A percentile compares a stretch with the other conserved stretches of the same genome.
Conservation (phyloP, 116 monocot species). For the Dioscorea cayenensis region DNA sequence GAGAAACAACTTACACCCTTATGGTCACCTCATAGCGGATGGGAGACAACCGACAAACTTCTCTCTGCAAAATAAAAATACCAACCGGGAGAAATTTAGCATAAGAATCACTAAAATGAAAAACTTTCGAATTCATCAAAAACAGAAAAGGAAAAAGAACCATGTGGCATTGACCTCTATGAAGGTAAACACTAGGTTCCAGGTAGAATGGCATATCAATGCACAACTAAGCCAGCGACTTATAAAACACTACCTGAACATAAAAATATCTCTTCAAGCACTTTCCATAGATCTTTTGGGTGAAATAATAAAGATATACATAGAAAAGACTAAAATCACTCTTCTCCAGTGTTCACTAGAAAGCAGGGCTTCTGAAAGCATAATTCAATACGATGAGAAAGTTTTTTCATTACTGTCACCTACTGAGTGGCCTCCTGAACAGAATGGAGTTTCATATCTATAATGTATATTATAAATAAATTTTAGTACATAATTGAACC, state of each 20-base stretch:
- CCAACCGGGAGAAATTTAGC: neutral
- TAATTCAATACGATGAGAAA: too few relatives aligned
- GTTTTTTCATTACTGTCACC: too few relatives aligned
- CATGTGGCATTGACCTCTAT: neutral
- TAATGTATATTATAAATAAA: too few relatives aligned
- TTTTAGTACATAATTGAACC: too few relatives aligned
- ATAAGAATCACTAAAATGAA: neutral
- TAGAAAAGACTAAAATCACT: too few relatives aligned
- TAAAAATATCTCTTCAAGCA: too few relatives aligned
- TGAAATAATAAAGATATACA: too few relatives aligned
- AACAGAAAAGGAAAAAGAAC: neutral
- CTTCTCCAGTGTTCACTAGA: too few relatives aligned
- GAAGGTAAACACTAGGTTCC: neutral
- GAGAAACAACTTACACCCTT: conserved; percentile 76
- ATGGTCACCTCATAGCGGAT: conserved; percentile 46
- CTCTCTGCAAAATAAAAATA: conserved; percentile 56
- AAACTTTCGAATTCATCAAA: neutral
- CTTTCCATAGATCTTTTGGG: too few relatives aligned
- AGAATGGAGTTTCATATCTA: too few relatives aligned
- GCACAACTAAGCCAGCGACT: neutral
- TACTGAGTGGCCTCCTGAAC: too few relatives aligned
- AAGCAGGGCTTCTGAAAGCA: too few relatives aligned
- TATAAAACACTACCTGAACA: neutral
- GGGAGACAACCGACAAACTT: conserved; percentile 84
- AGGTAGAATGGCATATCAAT: neutral